Conservation (phyloP, 2,329 filamentous ascomycete species). For the Colletotrichum sp. region DNA sequence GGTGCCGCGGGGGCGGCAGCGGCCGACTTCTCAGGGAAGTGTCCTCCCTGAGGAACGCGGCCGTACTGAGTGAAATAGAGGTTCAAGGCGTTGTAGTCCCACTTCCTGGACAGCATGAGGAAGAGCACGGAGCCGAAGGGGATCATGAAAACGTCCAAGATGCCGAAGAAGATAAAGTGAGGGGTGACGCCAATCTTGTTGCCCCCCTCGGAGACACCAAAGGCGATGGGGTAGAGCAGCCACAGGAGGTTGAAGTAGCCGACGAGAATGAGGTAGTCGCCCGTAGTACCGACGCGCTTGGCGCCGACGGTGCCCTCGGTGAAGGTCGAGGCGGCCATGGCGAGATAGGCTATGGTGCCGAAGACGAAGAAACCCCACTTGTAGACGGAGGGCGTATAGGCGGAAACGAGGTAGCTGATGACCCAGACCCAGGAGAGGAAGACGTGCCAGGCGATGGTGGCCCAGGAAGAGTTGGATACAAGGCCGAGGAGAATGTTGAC, state of each 20-base stretch:
- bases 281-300: conserved; percentile 42
- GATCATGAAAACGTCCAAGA: conserved; percentile 56
- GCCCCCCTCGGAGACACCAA: conserved; percentile 56
- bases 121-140: conserved; percentile 47
- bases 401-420: conserved; percentile 52
- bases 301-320: conserved; percentile 41
- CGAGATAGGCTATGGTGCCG: conserved; percentile 50
- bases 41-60: conserved; percentile 47
- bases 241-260: conserved; percentile 56
- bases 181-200: conserved; percentile 52
- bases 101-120: conserved; percentile 47
- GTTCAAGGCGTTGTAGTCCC: conserved; percentile 58
- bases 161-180: conserved; percentile 56
- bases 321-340: conserved; percentile 51
- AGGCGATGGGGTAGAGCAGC: conserved; percentile 61
- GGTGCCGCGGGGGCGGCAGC: conserved; percentile 25
- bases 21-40: conserved; percentile 50
- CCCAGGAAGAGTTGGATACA: conserved; percentile 58
- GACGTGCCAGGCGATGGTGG: conserved; percentile 57
- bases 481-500: conserved; percentile 52
- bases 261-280: conserved; percentile 50
- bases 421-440: conserved; percentile 56
- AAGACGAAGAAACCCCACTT: conserved; percentile 65
- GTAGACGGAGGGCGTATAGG: conserved; percentile 53
- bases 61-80: conserved; percentile 61